A percentile compares a stretch with the other conserved stretches of the same genome.
These are phyloP conservation scores for Ricinus communis DNA, from an alignment of 345 rosid genomes.

Conservation along the genomic window DNA sequence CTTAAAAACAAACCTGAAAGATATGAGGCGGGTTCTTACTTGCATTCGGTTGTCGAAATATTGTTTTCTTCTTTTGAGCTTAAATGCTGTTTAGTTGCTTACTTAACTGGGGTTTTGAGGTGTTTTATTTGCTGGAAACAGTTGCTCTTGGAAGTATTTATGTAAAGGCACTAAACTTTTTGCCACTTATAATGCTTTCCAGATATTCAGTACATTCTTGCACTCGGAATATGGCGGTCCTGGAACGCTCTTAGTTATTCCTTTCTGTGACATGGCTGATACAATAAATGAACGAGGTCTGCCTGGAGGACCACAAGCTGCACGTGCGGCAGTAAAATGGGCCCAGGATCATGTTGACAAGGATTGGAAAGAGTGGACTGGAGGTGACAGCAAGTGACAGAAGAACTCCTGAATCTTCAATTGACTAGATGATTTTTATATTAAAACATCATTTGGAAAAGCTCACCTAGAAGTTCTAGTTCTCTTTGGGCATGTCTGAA, in stretches of 20 bases:
- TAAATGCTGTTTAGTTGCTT: not conserved
- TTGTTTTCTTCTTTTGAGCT: no score
- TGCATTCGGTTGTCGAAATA: no score
- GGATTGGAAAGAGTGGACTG: slow-evolving; percentile 92
- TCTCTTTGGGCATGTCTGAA: not conserved
- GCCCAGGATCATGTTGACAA: slow-evolving; percentile 81
- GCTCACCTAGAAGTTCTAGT: not conserved
- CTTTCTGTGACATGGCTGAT: slow-evolving; percentile 97
- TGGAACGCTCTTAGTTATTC: slow-evolving; percentile 80
- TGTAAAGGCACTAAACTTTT: slow-evolving; percentile 1
- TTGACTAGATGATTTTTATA: not conserved
- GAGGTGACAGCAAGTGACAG: slow-evolving; percentile 18
- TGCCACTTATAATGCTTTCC: slow-evolving; percentile 26
- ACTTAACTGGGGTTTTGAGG: not conserved
- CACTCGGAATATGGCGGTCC: slow-evolving; percentile 89
- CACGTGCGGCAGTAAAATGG: slow-evolving; percentile 90
- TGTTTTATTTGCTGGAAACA: not conserved
- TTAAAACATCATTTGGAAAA: not conserved
- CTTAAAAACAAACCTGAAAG: no score
- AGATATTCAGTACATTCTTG: slow-evolving; percentile 77
- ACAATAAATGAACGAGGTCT: slow-evolving; percentile 65
- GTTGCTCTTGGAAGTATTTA: not conserved
- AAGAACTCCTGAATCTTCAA: not conserved
- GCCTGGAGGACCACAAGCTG: slow-evolving; percentile 92
- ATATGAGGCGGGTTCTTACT: no score